phyloP scores from a whole-genome alignment of 2,329 filamentous ascomycete species.

The Scleromitrula shiraiana region DNA sequence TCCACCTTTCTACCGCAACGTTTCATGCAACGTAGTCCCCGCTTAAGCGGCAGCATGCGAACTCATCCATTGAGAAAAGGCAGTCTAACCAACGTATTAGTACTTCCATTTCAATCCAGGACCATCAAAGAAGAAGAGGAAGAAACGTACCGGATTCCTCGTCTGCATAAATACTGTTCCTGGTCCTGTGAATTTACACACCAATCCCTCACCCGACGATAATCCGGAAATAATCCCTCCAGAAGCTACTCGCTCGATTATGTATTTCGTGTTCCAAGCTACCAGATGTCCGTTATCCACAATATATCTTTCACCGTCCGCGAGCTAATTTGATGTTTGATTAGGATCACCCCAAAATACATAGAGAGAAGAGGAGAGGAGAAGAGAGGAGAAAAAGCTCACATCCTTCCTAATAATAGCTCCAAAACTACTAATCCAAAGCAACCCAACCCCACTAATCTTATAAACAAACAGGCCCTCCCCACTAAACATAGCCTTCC shows the following conservation, averaged over 20 bases:
- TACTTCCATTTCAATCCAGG: neutral
- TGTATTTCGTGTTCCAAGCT: constrained; percentile 94
- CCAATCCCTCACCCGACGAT: constrained; percentile 75
- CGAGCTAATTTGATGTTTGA: constrained; percentile 32
- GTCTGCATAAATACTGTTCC: constrained; percentile 92
- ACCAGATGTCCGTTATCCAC: constrained; percentile 91
- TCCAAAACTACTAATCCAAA: constrained; percentile 90
- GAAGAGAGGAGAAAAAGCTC: constrained; percentile 32
- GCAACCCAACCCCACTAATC: constrained; percentile 68
- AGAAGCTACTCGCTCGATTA: constrained; percentile 80
- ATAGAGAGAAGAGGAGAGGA: neutral
- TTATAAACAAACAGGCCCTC: constrained; percentile 90
- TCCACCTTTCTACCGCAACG: too few species aligned
- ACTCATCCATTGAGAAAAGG: constrained; percentile 5
- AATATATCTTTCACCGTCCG: constrained; percentile 75
- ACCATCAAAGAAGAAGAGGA: constrained; percentile 5
- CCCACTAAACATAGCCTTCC: constrained; percentile 88
- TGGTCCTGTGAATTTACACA: constrained; percentile 89
- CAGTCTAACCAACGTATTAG: too few species aligned
- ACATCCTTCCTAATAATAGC: constrained; percentile 94
- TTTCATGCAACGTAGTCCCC: too few species aligned
- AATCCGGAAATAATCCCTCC: constrained; percentile 89
- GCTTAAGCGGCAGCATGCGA: constrained; percentile 1
- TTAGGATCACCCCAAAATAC: neutral
- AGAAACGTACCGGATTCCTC: constrained; percentile 60